Evolutionary conservation across 148 eudicot genomes (phyloP).

Genomic region (Camellia granthamiana): DNA sequence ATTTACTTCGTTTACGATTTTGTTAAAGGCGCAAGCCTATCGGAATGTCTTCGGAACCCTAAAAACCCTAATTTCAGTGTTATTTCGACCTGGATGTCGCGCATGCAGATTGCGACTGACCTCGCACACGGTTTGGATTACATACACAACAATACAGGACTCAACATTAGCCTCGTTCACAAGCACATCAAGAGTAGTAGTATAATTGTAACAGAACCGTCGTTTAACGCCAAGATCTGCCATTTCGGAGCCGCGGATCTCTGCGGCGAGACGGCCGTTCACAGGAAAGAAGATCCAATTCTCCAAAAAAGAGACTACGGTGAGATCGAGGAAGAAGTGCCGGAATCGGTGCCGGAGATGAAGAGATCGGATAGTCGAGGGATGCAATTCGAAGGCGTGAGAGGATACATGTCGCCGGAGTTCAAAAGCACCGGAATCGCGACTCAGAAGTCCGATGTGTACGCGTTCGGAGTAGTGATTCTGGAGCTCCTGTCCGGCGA

Average conservation of each 20-base stretch:
- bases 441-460: constrained; percentile 66
- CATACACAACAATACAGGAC: constrained; percentile 65
- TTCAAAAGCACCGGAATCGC: constrained; percentile 50
- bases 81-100: constrained; percentile 68
- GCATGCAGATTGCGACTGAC: constrained; percentile 67
- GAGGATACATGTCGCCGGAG: constrained; percentile 92
- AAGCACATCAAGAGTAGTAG: constrained; percentile 72
- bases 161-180: constrained; percentile 48
- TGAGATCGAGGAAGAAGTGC: constrained; percentile 3
- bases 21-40: constrained; percentile 41
- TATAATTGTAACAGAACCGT: constrained; percentile 54
- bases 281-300: not conserved
- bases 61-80: constrained; percentile 59
- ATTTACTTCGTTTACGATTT: constrained; percentile 64
- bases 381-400: constrained; percentile 45
- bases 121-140: constrained; percentile 75
- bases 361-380: constrained; percentile 29
- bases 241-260: constrained; percentile 86
- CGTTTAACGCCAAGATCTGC: constrained; percentile 63
- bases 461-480: constrained; percentile 72
- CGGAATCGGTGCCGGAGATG: constrained; percentile 12
- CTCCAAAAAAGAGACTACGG: not conserved
- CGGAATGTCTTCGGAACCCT: constrained; percentile 43
- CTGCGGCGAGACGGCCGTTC: constrained; percentile 54
- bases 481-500: constrained; percentile 70